Percentiles rank a stretch among this genome's conserved stretches.
These are phyloP conservation scores for Pseudogymnoascus verrucosus DNA, from an alignment of 2,329 filamentous ascomycete genomes.

Conservation along the genomic window DNA sequence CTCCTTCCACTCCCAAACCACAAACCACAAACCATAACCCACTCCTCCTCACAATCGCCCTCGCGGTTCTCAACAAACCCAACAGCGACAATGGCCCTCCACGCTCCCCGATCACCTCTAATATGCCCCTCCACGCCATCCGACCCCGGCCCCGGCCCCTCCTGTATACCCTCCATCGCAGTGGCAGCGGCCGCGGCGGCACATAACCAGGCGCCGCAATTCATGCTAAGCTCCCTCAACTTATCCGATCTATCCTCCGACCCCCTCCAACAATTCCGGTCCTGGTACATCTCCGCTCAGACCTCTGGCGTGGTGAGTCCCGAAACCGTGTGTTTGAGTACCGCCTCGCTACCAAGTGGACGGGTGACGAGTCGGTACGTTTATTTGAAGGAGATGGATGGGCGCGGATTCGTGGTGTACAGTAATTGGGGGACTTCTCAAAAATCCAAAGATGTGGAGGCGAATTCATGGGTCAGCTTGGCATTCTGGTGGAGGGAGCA, in stretches of 20 bases:
- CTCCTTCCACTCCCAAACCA: neutral
- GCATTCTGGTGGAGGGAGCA: slow-evolving; percentile 86
- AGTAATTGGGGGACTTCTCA: slow-evolving; percentile 78
- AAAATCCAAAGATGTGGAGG: slow-evolving; percentile 58
- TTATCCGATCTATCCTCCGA: slow-evolving; percentile 52
- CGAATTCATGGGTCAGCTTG: slow-evolving; percentile 71
- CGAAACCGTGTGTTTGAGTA: slow-evolving; percentile 82
- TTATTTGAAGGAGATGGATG: slow-evolving; percentile 91
- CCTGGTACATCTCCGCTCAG: slow-evolving; percentile 76
- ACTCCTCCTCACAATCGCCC: neutral
- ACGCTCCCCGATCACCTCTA: neutral
- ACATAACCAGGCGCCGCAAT: slow-evolving; percentile 65
- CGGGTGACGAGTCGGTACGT: slow-evolving; percentile 79
- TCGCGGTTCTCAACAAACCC: neutral
- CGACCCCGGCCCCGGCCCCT: neutral
- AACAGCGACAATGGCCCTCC: neutral
- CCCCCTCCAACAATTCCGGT: slow-evolving; percentile 78
- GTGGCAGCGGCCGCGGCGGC: slow-evolving; percentile 54
- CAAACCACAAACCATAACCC: neutral
- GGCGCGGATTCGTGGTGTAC: slow-evolving; percentile 79
- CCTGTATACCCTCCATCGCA: neutral
- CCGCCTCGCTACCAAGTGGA: slow-evolving; percentile 73
- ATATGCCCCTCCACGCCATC: neutral
- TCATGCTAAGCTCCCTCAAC: slow-evolving; percentile 57
- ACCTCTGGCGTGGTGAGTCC: slow-evolving; percentile 56